Conservation (phyloP, 192 early-diverging fungal genomes). For the Backusella psychrophila region DNA sequence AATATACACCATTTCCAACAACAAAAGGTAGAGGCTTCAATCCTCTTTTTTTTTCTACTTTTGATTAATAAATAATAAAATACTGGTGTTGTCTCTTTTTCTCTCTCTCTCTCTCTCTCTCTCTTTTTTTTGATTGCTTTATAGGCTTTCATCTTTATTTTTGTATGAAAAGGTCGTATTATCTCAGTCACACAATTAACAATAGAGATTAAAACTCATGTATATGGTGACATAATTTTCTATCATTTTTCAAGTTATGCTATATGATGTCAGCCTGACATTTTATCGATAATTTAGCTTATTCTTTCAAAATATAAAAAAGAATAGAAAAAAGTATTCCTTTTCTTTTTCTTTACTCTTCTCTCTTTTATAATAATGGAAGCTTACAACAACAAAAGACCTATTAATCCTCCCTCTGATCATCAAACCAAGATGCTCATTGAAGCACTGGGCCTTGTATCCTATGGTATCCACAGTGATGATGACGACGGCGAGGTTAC, state of each 20-base stretch:
- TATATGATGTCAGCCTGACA: background rate
- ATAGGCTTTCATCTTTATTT: no score
- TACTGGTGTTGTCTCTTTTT: background rate
- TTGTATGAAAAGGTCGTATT: no score
- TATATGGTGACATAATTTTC: no score
- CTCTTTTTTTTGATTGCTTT: no score
- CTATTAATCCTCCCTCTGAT: conserved; percentile 4
- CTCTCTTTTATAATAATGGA: background rate
- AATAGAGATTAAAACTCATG: no score
- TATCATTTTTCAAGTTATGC: no score
- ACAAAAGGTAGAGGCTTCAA: background rate
- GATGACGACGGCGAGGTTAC: no score
- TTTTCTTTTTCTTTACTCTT: background rate
- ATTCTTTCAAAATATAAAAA: background rate
- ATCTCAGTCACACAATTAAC: no score
- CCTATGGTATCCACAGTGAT: no score
- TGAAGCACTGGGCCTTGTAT: no score
- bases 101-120: no score
- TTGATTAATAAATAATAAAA: no score
- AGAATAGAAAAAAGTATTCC: background rate
- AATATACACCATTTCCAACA: conserved; percentile 28
- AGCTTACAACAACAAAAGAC: conserved; percentile 4
- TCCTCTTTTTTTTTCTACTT: background rate
- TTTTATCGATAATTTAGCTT: background rate
- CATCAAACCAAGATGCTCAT: background rate